Conservation (phyloP, 2,329 filamentous ascomycete genomes). For the Diplodia mutila region DNA sequence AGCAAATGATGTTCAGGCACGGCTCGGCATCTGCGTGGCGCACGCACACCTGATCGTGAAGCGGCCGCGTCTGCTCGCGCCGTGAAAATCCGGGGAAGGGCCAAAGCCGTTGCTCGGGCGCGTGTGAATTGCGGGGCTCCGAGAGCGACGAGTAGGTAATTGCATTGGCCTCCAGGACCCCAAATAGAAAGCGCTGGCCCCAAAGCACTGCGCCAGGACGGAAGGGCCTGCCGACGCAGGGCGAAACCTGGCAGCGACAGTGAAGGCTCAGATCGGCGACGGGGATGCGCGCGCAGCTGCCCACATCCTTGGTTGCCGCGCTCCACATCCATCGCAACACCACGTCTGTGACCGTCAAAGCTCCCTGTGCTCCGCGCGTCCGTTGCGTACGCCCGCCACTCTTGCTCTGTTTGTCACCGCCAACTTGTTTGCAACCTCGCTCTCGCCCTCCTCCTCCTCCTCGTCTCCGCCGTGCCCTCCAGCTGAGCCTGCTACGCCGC, state of each 20-base stretch:
- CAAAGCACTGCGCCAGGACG: neutral
- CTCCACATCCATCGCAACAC: conserved; percentile 22
- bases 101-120: conserved; percentile 13
- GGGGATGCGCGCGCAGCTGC: conserved; percentile 12
- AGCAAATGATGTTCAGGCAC: conserved; percentile 26
- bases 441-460: neutral
- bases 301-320: conserved; percentile 23
- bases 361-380: conserved; percentile 19
- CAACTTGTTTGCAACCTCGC: neutral
- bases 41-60: conserved; percentile 23
- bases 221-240: neutral
- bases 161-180: neutral
- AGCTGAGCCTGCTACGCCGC: conserved; percentile 3
- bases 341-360: conserved; percentile 22
- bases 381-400: conserved; percentile 10
- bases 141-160: neutral
- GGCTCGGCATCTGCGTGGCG: conserved; percentile 19
- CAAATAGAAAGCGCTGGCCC: neutral
- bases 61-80: conserved; percentile 16
- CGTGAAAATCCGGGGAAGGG: conserved; percentile 22
- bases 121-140: conserved; percentile 11
- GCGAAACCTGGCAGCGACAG: conserved; percentile 21
- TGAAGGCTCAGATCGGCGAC: conserved; percentile 3
- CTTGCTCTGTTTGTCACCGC: neutral
- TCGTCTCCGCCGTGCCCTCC: neutral